Evolutionary conservation across 192 early-diverging fungal genomes (phyloP).

Genomic region (Lobosporangium transversale): DNA sequence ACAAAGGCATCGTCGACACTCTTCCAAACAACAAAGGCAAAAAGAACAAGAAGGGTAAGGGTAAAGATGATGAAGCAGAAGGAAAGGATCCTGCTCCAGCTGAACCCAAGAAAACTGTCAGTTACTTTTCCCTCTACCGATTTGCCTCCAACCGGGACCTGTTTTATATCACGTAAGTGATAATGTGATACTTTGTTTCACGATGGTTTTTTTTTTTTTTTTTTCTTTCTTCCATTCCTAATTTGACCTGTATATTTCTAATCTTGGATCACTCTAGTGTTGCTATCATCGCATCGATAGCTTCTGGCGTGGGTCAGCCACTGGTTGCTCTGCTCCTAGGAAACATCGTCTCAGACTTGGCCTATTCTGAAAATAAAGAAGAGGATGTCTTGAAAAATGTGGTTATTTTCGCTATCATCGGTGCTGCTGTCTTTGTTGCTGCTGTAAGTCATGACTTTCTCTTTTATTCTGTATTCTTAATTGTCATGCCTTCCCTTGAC

Average conservation of each 20-base stretch:
- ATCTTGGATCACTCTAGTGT: constrained; percentile 7
- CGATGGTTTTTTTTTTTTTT: neutral
- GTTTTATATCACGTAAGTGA: constrained; percentile 39
- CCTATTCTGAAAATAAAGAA: neutral
- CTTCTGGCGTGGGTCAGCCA: constrained; percentile 35
- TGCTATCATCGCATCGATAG: constrained; percentile 25
- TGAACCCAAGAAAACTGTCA: constrained; percentile 60
- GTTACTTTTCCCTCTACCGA: constrained; percentile 70
- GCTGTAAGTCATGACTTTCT: constrained; percentile 16
- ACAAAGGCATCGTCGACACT: neutral
- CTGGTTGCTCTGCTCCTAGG: constrained; percentile 39
- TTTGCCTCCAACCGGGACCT: constrained; percentile 69
- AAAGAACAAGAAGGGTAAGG: constrained; percentile 15
- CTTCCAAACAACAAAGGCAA: neutral
- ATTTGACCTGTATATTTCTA: too few species aligned
- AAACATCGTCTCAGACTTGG: constrained; percentile 7
- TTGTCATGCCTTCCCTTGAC: too few species aligned
- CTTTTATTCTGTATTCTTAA: neutral
- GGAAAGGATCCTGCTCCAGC: constrained; percentile 12
- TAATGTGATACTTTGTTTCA: neutral
- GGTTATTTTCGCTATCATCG: constrained; percentile 54
- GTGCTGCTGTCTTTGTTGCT: constrained; percentile 61
- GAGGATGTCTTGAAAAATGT: constrained; percentile 6
- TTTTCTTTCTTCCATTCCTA: neutral
- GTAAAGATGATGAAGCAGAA: constrained; percentile 1